Evolutionary conservation across 768 basidiomycete species (phyloP), one percentile per base, ranked within the genome.

Genomic region (Tricholomella constricta): DNA sequence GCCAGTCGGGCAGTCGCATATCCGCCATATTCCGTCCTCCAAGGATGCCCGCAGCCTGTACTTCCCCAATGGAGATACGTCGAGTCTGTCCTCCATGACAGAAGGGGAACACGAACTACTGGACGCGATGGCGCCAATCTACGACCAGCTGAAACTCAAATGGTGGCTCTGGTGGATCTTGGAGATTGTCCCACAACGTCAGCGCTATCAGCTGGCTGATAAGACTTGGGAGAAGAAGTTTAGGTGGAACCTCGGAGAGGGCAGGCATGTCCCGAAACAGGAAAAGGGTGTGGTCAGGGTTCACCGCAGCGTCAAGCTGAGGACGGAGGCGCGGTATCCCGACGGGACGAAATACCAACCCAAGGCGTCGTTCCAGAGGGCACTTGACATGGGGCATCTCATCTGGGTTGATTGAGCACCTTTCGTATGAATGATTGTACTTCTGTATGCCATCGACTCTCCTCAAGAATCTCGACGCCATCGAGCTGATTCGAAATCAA

Each of bases 131-230:
- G 70, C 69, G 27, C 78, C 73, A 2, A 54, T 72, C 4, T 82
- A 80, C 60, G 85, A 86, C 62, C 74, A 82, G 54, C 75, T 88
- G 9, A 40, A 42, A 10, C 32, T 70, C n/a, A 50, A 67, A 6
- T 61, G 48, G 45, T 61, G 45, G 47, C 42, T 8, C 7, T 88
- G 86, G 86, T 87, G 86, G 86, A 48, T 80, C 27, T 73, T 88
- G n/a, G 86, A 88, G 63, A 3, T 77, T 3, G 25, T 74, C n/a
- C 80, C 77, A 0, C 47, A 71, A 8, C 59, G 64, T 38, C 71
- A 73, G 15, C 66, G 66, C 17, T 72, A 66, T 50, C 77, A 77
- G 65, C 62, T 61, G 48, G 62, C 60, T 1, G 59, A 73, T 45
- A 60, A 68, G 12, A 45, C 52, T 9, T 74, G 73, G 75, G 54